Conservation (phyloP, 1,284 basidiomycete genomes). For the Cystobasidium sp. region DNA sequence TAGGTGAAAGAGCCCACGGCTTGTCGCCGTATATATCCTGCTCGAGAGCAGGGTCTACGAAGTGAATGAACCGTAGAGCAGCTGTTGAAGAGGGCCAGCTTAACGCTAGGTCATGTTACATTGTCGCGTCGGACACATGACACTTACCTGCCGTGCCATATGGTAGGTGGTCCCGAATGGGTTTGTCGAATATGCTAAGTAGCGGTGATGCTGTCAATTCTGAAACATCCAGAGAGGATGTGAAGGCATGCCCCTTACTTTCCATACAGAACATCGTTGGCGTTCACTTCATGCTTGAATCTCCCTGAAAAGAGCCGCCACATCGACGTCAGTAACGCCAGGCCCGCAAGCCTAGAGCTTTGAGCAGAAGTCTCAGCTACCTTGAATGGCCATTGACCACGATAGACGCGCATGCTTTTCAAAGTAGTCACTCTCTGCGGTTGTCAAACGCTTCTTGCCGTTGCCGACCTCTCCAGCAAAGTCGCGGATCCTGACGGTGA, state of each 20-base stretch:
- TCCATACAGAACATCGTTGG: constrained; percentile 40
- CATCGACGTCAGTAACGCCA: constrained; percentile 14
- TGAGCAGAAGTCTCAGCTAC: neutral
- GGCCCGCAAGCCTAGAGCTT: neutral
- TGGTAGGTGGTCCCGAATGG: constrained; percentile 42
- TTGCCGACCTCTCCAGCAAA: constrained; percentile 35
- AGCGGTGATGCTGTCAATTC: neutral
- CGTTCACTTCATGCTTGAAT: constrained; percentile 38
- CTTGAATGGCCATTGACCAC: constrained; percentile 44
- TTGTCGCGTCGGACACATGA: neutral
- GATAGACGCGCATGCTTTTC: constrained; percentile 35
- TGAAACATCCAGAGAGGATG: neutral
- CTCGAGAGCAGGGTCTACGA: constrained; percentile 51
- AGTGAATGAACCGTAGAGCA: constrained; percentile 49
- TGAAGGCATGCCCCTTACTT: constrained; percentile 6
- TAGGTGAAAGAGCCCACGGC: constrained; percentile 52
- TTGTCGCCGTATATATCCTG: constrained; percentile 53
- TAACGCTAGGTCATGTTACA: neutral
- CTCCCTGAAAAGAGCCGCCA: constrained; percentile 11
- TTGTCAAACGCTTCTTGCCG: constrained; percentile 20
- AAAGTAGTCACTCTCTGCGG: constrained; percentile 40
- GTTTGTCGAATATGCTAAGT: constrained; percentile 41
- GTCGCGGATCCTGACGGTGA: constrained; percentile 40
- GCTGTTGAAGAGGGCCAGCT: constrained; percentile 27
- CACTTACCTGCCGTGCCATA: constrained; percentile 41